A percentile compares a stretch with the other conserved stretches of the same genome.
Conservation (phyloP, 805 yeast species). For the Tetrapisispora arboricola region DNA sequence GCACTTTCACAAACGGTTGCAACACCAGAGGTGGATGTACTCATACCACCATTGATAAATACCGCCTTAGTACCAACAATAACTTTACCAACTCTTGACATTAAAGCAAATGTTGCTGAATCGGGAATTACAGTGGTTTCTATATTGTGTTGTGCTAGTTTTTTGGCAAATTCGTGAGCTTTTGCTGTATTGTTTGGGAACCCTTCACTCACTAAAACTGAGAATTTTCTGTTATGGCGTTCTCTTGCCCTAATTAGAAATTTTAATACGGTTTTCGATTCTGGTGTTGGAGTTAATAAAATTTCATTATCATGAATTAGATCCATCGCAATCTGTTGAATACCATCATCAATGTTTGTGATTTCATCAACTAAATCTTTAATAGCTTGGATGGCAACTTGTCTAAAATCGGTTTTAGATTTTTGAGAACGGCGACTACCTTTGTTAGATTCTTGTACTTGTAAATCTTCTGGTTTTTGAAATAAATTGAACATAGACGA, state of each 20-base stretch:
- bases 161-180: slow-evolving; percentile 72
- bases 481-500: slow-evolving; percentile 81
- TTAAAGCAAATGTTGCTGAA: slow-evolving; percentile 83
- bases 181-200: slow-evolving; percentile 78
- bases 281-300: slow-evolving; percentile 84
- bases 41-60: slow-evolving; percentile 92
- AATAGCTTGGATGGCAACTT: slow-evolving; percentile 83
- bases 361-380: slow-evolving; percentile 89
- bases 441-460: slow-evolving; percentile 14
- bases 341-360: slow-evolving; percentile 77
- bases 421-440: slow-evolving; percentile 11
- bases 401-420: slow-evolving; percentile 53
- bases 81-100: slow-evolving; percentile 96
- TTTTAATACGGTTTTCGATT: slow-evolving; percentile 77
- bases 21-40: slow-evolving; percentile 80
- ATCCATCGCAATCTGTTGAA: slow-evolving; percentile 84
- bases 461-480: slow-evolving; percentile 35
- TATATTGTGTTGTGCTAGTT: slow-evolving; percentile 72
- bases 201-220: slow-evolving; percentile 84
- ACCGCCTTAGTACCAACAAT: slow-evolving; percentile 87
- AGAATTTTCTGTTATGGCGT: slow-evolving; percentile 66
- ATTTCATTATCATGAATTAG: slow-evolving; percentile 88
- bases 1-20: slow-evolving; percentile 94
- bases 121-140: slow-evolving; percentile 91
- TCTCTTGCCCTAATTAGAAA: slow-evolving; percentile 78